A percentile compares a stretch with the other conserved stretches of the same genome.
phyloP scores from a whole-genome alignment of 78 protist genomes.

The Polysphondylium violaceum region DNA sequence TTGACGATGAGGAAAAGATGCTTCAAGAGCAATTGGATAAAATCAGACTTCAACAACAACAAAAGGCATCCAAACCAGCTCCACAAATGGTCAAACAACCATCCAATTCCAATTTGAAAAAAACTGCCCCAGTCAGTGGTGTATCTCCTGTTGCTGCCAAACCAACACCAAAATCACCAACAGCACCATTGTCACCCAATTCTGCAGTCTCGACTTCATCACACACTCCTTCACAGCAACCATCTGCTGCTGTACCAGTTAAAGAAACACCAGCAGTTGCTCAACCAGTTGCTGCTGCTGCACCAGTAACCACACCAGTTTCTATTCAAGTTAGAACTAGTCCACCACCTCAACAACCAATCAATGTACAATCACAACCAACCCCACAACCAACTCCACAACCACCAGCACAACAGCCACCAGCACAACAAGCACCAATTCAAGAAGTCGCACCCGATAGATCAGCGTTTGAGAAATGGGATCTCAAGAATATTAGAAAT shows the following conservation, averaged over 20 bases:
- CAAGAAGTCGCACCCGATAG: constrained; percentile 37
- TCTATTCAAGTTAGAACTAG: constrained; percentile 35
- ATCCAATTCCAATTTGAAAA: constrained; percentile 14
- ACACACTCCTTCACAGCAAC: background rate
- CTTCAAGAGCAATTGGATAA: constrained; percentile 72
- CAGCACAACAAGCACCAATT: background rate
- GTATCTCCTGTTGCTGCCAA: background rate
- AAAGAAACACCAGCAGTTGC: background rate
- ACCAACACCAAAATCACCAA: background rate
- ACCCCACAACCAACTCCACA: background rate
- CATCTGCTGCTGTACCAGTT: constrained; percentile 27
- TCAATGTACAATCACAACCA: constrained; percentile 9
- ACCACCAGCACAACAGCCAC: constrained; percentile 27
- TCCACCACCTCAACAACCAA: constrained; percentile 65
- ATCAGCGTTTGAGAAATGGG: constrained; percentile 64
- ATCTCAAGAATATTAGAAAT: constrained; percentile 24
- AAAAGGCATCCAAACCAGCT: constrained; percentile 9
- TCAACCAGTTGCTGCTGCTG: background rate
- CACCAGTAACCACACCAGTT: constrained; percentile 19
- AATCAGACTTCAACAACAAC: constrained; percentile 65
- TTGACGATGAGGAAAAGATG: constrained; percentile 55
- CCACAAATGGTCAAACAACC: constrained; percentile 35
- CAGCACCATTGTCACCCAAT: background rate
- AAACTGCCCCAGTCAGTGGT: background rate
- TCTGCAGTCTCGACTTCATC: background rate